A percentile compares a stretch with the other conserved stretches of the same genome.
These are phyloP conservation scores for Knoxia roxburghii DNA, from an alignment of 257 asterid genomes.

Conservation along the genomic window DNA sequence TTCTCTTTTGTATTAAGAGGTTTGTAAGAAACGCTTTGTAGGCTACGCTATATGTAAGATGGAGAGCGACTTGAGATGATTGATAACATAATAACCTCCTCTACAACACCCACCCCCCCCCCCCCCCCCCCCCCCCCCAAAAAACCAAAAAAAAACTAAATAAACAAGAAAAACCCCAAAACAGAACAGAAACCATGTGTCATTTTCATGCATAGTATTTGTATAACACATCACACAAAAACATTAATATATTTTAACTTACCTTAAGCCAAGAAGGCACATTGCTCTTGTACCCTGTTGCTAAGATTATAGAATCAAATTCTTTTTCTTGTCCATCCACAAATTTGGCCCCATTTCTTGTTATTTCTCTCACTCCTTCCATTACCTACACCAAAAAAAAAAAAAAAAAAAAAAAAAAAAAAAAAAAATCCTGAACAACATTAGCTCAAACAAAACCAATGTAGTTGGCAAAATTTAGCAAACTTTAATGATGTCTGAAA, in stretches of 20 bases:
- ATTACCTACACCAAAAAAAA: conserved; percentile 38
- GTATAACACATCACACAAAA: background rate
- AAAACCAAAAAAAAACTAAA: background rate
- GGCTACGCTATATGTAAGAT: conserved; percentile 62
- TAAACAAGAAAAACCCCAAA: conserved; percentile 1
- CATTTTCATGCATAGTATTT: conserved; percentile 8
- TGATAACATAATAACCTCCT: conserved; percentile 23
- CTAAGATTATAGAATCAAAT: conserved; percentile 75
- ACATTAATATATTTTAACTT: background rate
- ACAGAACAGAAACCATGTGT: conserved; percentile 6
- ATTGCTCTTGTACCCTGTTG: conserved; percentile 95
- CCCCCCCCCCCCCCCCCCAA: too few relatives aligned
- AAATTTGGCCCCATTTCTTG: conserved; percentile 69
- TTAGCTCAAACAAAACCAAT: background rate
- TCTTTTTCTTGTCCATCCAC: conserved; percentile 70
- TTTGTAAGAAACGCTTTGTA: conserved; percentile 58
- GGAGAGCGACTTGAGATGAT: conserved; percentile 58
- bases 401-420: background rate
- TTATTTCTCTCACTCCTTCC: conserved; percentile 70
- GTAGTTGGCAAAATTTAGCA: background rate
- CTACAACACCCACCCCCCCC: too few relatives aligned
- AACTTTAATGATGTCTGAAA: background rate
- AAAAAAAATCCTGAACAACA: background rate
- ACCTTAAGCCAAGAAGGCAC: conserved; percentile 96
- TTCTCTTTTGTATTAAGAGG: conserved; percentile 46